phyloP scores from a whole-genome alignment of 1,284 basidiomycete genomes.

The Tylopilus sp. region DNA sequence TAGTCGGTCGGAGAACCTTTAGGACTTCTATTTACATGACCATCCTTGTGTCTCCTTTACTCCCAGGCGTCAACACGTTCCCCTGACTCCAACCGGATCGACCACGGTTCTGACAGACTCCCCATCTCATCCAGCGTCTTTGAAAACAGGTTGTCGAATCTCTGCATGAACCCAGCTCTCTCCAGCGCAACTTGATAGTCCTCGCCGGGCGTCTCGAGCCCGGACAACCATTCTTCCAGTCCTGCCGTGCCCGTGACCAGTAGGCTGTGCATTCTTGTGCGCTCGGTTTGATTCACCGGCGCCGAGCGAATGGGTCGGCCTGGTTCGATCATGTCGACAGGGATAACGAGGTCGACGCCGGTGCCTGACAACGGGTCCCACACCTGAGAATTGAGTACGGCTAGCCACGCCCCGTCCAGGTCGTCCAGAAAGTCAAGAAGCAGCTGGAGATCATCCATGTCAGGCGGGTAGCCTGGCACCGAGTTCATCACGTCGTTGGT shows the following conservation, averaged over 20 bases:
- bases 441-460: constrained; percentile 41
- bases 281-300: constrained; percentile 62
- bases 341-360: constrained; percentile 48
- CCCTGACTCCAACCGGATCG: constrained; percentile 15
- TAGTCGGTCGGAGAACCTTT: constrained; percentile 4
- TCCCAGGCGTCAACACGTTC: constrained; percentile 22
- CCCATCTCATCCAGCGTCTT: constrained; percentile 57
- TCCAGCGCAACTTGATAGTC: constrained; percentile 41
- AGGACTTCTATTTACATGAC: not conserved
- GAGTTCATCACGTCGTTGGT: constrained; percentile 60
- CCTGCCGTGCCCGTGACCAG: constrained; percentile 53
- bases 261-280: constrained; percentile 60
- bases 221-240: constrained; percentile 66
- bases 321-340: constrained; percentile 31
- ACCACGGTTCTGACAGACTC: constrained; percentile 10
- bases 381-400: constrained; percentile 54
- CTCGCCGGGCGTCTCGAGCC: constrained; percentile 35
- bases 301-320: constrained; percentile 34
- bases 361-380: constrained; percentile 53
- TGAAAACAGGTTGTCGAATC: constrained; percentile 59
- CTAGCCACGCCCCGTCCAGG: constrained; percentile 67
- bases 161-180: constrained; percentile 51
- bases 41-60: not conserved
- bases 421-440: constrained; percentile 64
- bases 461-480: constrained; percentile 55